These are phyloP conservation scores for Diophrys appendiculata DNA, from an alignment of 73 alveolate genomes.

Conservation along the genomic window DNA sequence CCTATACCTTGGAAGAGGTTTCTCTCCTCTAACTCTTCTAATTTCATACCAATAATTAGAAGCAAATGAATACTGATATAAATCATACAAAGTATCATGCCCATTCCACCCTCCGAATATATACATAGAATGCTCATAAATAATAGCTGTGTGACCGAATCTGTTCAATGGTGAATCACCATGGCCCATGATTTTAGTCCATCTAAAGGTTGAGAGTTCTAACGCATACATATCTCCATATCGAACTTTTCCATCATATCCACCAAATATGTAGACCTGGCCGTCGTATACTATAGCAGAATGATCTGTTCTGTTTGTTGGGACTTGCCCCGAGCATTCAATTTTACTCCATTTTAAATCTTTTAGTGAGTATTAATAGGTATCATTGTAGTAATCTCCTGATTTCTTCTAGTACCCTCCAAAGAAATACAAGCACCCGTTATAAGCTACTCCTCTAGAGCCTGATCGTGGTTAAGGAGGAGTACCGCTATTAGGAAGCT, in stretches of 20 bases:
- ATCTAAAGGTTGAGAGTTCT: constrained; percentile 44
- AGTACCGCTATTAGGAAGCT: constrained; percentile 36
- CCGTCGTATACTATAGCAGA: constrained; percentile 63
- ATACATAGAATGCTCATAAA: constrained; percentile 72
- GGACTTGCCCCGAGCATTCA: constrained; percentile 14
- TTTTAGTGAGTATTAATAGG: constrained; percentile 24
- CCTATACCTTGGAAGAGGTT: constrained; percentile 72
- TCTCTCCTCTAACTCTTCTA: constrained; percentile 29
- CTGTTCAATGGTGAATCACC: constrained; percentile 60
- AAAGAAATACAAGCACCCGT: constrained; percentile 49
- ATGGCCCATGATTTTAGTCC: constrained; percentile 70
- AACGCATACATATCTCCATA: constrained; percentile 53
- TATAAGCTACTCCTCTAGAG: constrained; percentile 58
- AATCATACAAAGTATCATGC: constrained; percentile 88
- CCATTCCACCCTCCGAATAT: constrained; percentile 98
- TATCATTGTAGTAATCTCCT: constrained; percentile 57
- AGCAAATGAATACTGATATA: constrained; percentile 79
- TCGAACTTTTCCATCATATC: constrained; percentile 79
- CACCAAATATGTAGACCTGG: constrained; percentile 72
- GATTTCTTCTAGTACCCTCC: constrained; percentile 56
- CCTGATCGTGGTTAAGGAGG: constrained; percentile 71
- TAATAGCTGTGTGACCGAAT: constrained; percentile 82
- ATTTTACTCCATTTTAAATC: constrained; percentile 38
- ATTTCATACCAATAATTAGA: constrained; percentile 57
- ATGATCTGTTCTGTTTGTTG: constrained; percentile 79